Base-by-base conservation (phyloP, 108 stramenopile species). In the Craspedostauros australis region DNA sequence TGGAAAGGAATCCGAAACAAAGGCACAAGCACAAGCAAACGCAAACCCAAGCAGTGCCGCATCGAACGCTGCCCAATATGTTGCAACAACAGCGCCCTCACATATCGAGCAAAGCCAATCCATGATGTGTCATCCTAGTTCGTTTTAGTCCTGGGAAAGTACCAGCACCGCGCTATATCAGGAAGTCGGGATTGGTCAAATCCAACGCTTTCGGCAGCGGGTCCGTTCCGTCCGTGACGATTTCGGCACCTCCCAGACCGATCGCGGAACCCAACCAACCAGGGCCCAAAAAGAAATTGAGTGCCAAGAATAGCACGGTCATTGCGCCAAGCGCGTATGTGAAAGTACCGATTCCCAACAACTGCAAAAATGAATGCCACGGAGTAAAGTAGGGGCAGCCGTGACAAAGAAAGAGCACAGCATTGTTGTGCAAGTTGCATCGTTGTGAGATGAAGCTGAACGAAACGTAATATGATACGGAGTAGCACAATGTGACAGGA, bases 321-420 rank as follows among this genome's bases (percentile, higher is more conserved):
- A 77, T 37, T 40, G 40, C 65, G 9, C 69, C 88, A 11, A 89
- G 62, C 19, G 81, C 64, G 46, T 85, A 83, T 24, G 88, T 86
- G 52, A 89, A 89, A 47, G 72, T 57, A 43, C 81, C 84, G 54
- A 89, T 79, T 23, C 88, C 88, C 16, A 89, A 60, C 14, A 89
- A 62, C 83, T 85, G 26, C 2, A 3, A 24, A 8, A 25, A 18
- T 2, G 2, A 44, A 7, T 31, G 30, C 39, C 46, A 7, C 54
- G n/a, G 29, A 36, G 40, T 53, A 5, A 31, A 23, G n/a, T 15
- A n/a, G 18, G 23, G 15, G 21, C 24, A 29, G 6, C 12, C n/a
- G 28, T 19, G 24, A n/a, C 12, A 25, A 46, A 16, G 7, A 24
- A 46, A 37, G 20, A 29, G 3, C 6, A 11, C 46, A 21, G n/a